Evolutionary conservation across 495 filamentous ascomycete species (phyloP), one percentile per base, ranked within the genome.

Genomic region (Physcia stellaris): DNA sequence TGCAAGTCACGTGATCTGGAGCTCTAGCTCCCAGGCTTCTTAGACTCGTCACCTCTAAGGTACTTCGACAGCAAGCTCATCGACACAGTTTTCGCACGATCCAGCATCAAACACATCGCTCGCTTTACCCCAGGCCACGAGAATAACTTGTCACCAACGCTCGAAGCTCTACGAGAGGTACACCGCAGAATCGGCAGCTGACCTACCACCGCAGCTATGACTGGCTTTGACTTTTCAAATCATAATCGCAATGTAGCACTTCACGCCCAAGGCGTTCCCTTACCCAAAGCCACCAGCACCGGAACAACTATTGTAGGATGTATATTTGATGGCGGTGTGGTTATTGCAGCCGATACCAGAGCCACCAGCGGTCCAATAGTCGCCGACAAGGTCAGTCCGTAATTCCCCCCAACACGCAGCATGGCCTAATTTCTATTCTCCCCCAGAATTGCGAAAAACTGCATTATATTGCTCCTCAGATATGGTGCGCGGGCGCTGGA

Each of bases 281-380:
- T 95, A 39, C 92, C 92, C 42, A 94, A 94, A 68, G 92, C 92
- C 38, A 99, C 92, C 40, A 94, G 86, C 61, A 99, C 92, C 36
- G 92, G 92, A 68, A 99, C 92, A 27, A 99, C 92, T 48, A 99
- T 99, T 66, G 92, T 99, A 23, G 92, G 92, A 48, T 96, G 90
- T 57, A 78, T 94, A 66, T 99, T 72, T 51, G 86, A 95, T 62
- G 88, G 87, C 31, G 92, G 92, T 36, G 92, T 99, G 37, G 92
- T 92, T 61, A 94, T 94, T 63, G 86, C 86, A 43, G 86, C 87
- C 67, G 92, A 96, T 67, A 99, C 92, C 49, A 75, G 92, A 77
- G 92, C 92, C 39, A 99, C 92, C 28, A 87, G 83, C 45, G 92
- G 92, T 15, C 85, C 87, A 28, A 99, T 99, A 60, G 92, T 99